Conservation (phyloP, 441 rosid genomes). For the Gossypium aridum region DNA sequence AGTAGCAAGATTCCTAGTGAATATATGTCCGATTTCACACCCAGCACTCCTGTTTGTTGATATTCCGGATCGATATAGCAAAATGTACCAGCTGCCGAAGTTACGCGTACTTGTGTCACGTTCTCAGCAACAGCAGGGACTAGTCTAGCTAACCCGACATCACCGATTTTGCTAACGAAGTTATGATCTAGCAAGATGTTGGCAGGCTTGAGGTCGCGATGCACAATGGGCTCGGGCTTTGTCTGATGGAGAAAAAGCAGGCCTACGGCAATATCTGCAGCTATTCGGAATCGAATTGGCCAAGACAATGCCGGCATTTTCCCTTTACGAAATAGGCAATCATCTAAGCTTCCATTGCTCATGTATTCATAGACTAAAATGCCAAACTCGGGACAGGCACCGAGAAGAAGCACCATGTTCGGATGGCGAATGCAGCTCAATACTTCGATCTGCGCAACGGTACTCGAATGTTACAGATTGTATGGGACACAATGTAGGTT, state of each 20-base stretch:
- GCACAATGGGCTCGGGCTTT: conserved; percentile 73
- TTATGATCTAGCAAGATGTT: conserved; percentile 58
- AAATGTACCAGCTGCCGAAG: conserved; percentile 60
- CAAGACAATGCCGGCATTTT: conserved; percentile 45
- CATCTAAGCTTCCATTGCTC: conserved; percentile 69
- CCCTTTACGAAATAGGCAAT: conserved; percentile 34
- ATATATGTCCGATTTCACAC: conserved; percentile 67
- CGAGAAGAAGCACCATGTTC: conserved; percentile 67
- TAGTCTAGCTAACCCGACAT: conserved; percentile 61
- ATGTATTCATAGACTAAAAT: conserved; percentile 60
- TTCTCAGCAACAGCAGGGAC: conserved; percentile 58
- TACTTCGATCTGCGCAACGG: conserved; percentile 41
- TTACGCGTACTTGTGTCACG: conserved; percentile 39
- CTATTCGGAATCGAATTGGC: conserved; percentile 62
- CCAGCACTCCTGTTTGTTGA: conserved; percentile 69
- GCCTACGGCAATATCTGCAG: conserved; percentile 55
- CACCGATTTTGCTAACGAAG: conserved; percentile 60
- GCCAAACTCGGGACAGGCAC: conserved; percentile 77
- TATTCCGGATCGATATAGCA: conserved; percentile 75
- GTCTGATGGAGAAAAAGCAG: conserved; percentile 63
- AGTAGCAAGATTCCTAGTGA: conserved; percentile 60
- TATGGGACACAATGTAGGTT: background rate
- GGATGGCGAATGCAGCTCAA: conserved; percentile 72
- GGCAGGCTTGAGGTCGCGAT: conserved; percentile 68
- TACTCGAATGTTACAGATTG: background rate